Conservation (phyloP, 2,329 filamentous ascomycete genomes). For the Cladosporium colombiae region DNA sequence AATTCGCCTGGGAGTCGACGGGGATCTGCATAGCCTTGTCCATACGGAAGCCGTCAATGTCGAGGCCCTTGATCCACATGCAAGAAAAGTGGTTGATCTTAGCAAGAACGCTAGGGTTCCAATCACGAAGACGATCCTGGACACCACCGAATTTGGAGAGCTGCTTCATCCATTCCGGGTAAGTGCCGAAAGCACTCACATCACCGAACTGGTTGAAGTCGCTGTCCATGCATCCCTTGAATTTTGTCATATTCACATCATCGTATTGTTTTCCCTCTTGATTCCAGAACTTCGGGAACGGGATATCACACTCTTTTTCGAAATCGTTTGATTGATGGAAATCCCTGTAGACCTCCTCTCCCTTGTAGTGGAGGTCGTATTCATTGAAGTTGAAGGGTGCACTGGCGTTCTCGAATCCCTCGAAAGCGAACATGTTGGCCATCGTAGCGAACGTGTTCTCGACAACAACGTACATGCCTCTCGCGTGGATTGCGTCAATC, state of each 20-base stretch:
- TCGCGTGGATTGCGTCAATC: constrained; percentile 61
- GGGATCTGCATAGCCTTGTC: constrained; percentile 68
- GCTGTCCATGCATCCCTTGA: constrained; percentile 61
- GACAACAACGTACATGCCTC: constrained; percentile 66
- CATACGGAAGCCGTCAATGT: constrained; percentile 67
- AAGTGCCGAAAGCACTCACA: constrained; percentile 63
- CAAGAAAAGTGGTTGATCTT: constrained; percentile 64
- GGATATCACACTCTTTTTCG: constrained; percentile 51
- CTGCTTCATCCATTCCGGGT: constrained; percentile 64
- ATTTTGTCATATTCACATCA: constrained; percentile 47
- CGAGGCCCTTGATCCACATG: constrained; percentile 62
- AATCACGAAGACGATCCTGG: constrained; percentile 67
- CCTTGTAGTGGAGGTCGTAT: constrained; percentile 61
- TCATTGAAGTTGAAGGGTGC: constrained; percentile 58
- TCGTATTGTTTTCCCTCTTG: constrained; percentile 57
- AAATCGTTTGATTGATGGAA: constrained; percentile 58
- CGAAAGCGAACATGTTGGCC: constrained; percentile 64
- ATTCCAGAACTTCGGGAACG: constrained; percentile 63
- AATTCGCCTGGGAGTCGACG: constrained; percentile 61
- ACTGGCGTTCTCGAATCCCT: constrained; percentile 60
- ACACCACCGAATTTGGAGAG: constrained; percentile 67
- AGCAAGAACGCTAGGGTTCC: constrained; percentile 58
- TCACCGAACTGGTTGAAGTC: constrained; percentile 67
- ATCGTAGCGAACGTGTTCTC: constrained; percentile 68
- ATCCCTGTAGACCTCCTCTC: constrained; percentile 57